These are phyloP conservation scores for Trichoderma polysporum DNA, from an alignment of 2,329 filamentous ascomycete species.

Conservation along the genomic window DNA sequence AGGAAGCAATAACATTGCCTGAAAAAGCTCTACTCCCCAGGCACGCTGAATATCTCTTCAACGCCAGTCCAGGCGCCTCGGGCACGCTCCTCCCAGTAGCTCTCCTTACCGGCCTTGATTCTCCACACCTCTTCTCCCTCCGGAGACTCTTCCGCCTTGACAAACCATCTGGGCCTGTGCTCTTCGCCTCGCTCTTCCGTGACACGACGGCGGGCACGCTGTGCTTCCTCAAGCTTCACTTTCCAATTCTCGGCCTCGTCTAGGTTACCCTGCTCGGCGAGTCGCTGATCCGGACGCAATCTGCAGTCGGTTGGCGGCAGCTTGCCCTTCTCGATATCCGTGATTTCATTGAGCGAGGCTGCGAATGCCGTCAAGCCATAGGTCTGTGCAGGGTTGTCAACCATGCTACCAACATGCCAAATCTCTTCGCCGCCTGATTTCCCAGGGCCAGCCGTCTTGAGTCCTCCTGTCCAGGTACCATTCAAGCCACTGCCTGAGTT, in stretches of 20 bases:
- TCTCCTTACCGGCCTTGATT: slow-evolving; percentile 76
- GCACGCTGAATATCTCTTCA: slow-evolving; percentile 49
- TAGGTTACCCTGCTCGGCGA: slow-evolving; percentile 76
- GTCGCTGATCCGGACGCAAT: slow-evolving; percentile 81
- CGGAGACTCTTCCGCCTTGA: slow-evolving; percentile 59
- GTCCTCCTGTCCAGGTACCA: slow-evolving; percentile 80
- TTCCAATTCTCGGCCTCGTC: slow-evolving; percentile 85
- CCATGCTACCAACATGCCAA: slow-evolving; percentile 76
- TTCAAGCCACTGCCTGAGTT: slow-evolving; percentile 65
- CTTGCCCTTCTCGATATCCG: slow-evolving; percentile 69
- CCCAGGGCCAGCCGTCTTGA: slow-evolving; percentile 66
- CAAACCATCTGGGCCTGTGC: slow-evolving; percentile 83
- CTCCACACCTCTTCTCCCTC: slow-evolving; percentile 71
- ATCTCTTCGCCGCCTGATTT: slow-evolving; percentile 63
- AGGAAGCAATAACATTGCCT: slow-evolving; percentile 9
- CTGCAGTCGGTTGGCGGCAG: slow-evolving; percentile 81
- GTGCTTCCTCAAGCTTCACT: slow-evolving; percentile 78
- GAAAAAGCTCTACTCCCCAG: slow-evolving; percentile 27
- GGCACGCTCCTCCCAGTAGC: slow-evolving; percentile 88
- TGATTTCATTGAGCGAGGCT: slow-evolving; percentile 83
- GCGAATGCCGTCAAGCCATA: slow-evolving; percentile 91
- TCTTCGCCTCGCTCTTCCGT: slow-evolving; percentile 72
- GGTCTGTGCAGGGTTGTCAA: slow-evolving; percentile 73
- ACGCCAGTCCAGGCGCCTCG: slow-evolving; percentile 64
- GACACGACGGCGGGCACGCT: slow-evolving; percentile 70